Percentiles rank a stretch among this genome's conserved stretches.
Conservation (phyloP, 257 asterid species). For the Thymus mandschuricus region DNA sequence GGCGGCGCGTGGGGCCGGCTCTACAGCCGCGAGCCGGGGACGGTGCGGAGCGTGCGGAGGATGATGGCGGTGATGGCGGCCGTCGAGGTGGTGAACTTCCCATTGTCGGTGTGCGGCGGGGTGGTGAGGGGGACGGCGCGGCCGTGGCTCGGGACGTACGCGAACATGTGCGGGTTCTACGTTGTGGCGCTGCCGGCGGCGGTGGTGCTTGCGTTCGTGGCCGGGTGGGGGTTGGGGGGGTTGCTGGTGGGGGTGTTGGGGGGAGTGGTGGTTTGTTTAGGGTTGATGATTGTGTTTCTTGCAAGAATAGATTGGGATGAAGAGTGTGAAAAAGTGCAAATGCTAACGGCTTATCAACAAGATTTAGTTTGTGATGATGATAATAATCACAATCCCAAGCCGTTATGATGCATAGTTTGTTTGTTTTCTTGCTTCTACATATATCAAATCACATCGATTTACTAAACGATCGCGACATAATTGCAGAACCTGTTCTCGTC, state of each 20-base stretch:
- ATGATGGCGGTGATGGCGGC: conserved; percentile 63
- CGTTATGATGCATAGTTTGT: neutral
- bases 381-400: conserved; percentile 3
- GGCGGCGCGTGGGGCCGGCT: conserved; percentile 70
- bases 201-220: conserved; percentile 57
- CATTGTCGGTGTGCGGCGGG: conserved; percentile 84
- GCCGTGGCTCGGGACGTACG: conserved; percentile 78
- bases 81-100: conserved; percentile 73
- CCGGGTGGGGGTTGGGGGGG: conserved; percentile 66
- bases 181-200: conserved; percentile 71
- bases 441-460: too few species aligned
- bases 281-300: conserved; percentile 57
- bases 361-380: conserved; percentile 25
- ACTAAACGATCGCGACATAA: too few species aligned
- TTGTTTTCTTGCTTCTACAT: too few species aligned
- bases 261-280: conserved; percentile 66
- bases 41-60: conserved; percentile 48
- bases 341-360: conserved; percentile 21
- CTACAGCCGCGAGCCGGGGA: conserved; percentile 60
- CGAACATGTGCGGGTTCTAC: conserved; percentile 74
- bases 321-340: conserved; percentile 61
- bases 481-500: too few species aligned
- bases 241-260: conserved; percentile 69
- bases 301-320: conserved; percentile 69
- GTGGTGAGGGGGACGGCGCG: conserved; percentile 85